Evolutionary conservation across 2,329 filamentous ascomycete species (phyloP).

Genomic region (Alternaria consortialis): DNA sequence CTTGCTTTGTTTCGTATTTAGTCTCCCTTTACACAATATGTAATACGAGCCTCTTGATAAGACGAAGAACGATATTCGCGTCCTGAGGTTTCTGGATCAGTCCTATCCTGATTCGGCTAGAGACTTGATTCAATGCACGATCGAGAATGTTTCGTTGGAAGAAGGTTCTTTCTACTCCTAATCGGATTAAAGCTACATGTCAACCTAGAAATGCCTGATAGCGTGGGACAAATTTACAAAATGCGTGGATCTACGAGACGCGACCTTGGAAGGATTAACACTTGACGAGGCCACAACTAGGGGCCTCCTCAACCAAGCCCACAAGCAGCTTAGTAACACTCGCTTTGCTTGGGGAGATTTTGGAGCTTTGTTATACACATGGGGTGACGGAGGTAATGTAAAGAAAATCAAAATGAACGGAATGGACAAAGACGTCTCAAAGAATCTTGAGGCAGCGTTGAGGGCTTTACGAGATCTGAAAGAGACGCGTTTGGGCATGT

Average conservation of each 20-base stretch:
- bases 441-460: background rate
- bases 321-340: accelerated
- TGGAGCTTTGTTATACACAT: background rate
- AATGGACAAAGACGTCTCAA: accelerated
- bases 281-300: background rate
- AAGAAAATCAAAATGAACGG: accelerated
- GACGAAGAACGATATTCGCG: background rate
- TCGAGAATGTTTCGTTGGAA: background rate
- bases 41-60: background rate
- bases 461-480: background rate
- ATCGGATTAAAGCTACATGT: too few relatives aligned
- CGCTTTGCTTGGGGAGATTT: background rate
- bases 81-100: background rate
- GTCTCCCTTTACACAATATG: background rate
- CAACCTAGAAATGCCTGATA: background rate
- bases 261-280: background rate
- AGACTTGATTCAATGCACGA: background rate
- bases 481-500: background rate
- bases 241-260: background rate
- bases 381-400: background rate
- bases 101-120: too few relatives aligned
- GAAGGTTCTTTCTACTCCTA: background rate
- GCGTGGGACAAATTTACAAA: background rate
- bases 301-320: background rate
- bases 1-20: background rate